Evolutionary conservation across 208 protist genomes (phyloP).

Genomic region (Leishmania braziliensis): DNA sequence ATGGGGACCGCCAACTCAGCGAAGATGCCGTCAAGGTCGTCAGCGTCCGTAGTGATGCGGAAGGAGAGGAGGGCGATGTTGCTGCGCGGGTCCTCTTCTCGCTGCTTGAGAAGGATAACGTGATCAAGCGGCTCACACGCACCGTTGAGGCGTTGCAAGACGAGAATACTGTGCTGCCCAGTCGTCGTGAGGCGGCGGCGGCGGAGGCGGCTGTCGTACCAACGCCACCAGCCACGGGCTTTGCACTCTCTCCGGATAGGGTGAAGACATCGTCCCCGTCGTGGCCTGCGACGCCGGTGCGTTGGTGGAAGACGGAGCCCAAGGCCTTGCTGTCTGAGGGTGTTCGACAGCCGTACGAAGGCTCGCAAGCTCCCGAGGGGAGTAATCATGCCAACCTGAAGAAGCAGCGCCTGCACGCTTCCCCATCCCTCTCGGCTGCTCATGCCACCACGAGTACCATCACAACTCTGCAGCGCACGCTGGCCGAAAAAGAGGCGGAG

Average conservation of each 20-base stretch:
- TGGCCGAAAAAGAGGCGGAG: constrained; percentile 29
- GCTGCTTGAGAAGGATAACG: constrained; percentile 30
- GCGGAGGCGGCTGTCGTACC: not conserved
- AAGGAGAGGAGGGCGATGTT: constrained; percentile 23
- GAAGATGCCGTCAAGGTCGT: not conserved
- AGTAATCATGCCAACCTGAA: not conserved
- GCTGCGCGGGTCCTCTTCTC: constrained; percentile 31
- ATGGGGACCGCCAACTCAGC: not conserved
- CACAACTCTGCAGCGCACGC: constrained; percentile 10
- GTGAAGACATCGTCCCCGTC: constrained; percentile 18
- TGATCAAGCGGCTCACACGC: constrained; percentile 25
- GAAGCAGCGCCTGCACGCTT: not conserved
- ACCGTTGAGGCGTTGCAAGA: constrained; percentile 5
- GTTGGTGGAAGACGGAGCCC: constrained; percentile 23
- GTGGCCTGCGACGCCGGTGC: constrained; percentile 24
- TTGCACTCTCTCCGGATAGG: not conserved
- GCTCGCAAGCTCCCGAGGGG: not conserved
- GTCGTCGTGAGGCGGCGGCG: constrained; percentile 8
- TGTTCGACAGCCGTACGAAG: not conserved
- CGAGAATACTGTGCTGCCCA: constrained; percentile 8
- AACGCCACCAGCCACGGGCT: not conserved
- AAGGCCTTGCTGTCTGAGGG: not conserved
- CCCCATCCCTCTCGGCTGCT: constrained; percentile 8
- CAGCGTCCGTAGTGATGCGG: not conserved
- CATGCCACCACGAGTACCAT: constrained; percentile 21